phyloP scores from a whole-genome alignment of 2,329 filamentous ascomycete species.

The Trichoderma sp. region DNA sequence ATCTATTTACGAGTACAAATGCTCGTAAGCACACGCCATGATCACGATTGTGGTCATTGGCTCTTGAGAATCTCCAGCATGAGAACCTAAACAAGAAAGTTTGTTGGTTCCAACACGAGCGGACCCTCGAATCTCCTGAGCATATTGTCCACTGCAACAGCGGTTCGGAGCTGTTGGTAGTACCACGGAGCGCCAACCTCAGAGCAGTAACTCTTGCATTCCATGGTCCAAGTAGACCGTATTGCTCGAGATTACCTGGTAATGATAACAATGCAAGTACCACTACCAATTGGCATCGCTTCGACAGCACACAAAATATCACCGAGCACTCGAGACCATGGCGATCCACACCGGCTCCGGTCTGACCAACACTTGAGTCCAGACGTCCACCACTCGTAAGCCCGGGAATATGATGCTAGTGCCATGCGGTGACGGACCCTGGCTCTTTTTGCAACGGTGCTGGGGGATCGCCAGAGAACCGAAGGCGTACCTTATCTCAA shows the following conservation, averaged over 20 bases:
- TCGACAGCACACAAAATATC: conserved; percentile 3
- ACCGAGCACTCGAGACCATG: conserved; percentile 10
- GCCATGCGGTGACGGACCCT: conserved; percentile 16
- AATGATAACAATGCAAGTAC: background rate
- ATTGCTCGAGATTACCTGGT: background rate
- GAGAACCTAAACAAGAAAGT: conserved; percentile 3
- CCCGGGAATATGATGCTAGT: conserved; percentile 6
- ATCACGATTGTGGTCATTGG: background rate
- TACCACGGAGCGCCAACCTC: background rate
- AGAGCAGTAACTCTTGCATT: background rate
- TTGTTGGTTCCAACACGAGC: background rate
- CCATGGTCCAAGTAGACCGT: background rate
- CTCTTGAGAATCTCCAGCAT: background rate
- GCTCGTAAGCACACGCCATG: background rate
- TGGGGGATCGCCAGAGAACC: conserved; percentile 15
- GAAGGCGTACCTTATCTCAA: conserved; percentile 3
- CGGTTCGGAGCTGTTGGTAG: background rate
- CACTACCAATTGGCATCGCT: background rate
- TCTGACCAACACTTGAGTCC: conserved; percentile 4
- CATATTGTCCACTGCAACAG: background rate
- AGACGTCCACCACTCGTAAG: background rate
- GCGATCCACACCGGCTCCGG: background rate
- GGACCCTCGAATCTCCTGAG: background rate
- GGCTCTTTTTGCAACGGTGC: background rate
- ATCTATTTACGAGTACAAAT: background rate